Evolutionary conservation across 2,329 filamentous ascomycete genomes (phyloP), one percentile per base, ranked within the genome.

Genomic region (Colletotrichum sublineola): DNA sequence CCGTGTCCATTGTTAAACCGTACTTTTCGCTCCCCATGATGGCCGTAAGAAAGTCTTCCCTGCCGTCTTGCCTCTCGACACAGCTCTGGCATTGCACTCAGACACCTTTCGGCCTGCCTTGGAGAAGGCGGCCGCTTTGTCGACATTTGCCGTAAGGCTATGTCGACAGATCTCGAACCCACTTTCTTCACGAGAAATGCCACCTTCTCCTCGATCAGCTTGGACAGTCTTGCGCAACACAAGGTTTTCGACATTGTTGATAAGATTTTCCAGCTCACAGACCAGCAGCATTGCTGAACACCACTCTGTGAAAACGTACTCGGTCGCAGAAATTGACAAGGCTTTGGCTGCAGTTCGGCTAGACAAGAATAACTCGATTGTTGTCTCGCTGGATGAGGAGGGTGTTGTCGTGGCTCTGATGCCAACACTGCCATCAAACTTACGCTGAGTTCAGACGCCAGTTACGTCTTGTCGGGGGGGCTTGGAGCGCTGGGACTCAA

Each of bases 11-110:
- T 4, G 52, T 55, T 12, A 55, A 18, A 33, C 33, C 52, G 1
- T 55, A 29, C 52, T 55, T 55, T 33, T 55, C 52, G 52, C 52
- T 55, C 12, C 52, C 52, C 52, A 55, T 55, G 52, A 55, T 55
- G 15, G 52, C 52, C 29, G 52, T 55, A 3, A 55, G 29, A 3
- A 55, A 55, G 52, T 55, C 52, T 55, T 55, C 52, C 33, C 29
- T 55, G 29, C 52, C 52, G 2, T 55, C 52, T 33, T 55, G 52
- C 52, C 52, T 55, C 15, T 55, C 52, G 15, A 33, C 24, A 5
- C 52, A 55, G 12, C 52, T 55, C 44, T 9, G 44, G 44, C n/a
- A 20, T 48, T n/a, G 44, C 44, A 48, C 20, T 48, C 44, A 48
- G 44, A n/a, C 44, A 48, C 44, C 44, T 48, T 9, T 48, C 44